Evolutionary conservation across 2,329 filamentous ascomycete species (phyloP), one percentile per base, ranked within the genome.

Genomic region (Exophiala alcalophila): DNA sequence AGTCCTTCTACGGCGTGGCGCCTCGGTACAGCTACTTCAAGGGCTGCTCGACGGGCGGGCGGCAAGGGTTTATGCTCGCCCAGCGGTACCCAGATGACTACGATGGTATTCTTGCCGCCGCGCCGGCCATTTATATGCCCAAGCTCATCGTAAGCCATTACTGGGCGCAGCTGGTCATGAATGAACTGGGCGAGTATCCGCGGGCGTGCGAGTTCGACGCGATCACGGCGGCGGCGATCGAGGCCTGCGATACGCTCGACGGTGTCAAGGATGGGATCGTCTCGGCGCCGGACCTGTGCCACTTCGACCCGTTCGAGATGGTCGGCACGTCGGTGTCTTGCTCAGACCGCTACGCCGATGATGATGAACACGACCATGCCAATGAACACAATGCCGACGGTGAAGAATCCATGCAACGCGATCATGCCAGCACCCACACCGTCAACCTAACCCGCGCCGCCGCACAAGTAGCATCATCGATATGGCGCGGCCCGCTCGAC

Each of bases 31-130:
- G 35, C 7, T 81, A 81, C 59, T 81, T 73, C 47, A 55, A 72
- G 2, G 78, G 78, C 5, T 81, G 78, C 54, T 80, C 76, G 0
- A 72, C 75, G 0, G 79, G 80, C 5, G 78, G 79, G 1, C 66
- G 78, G 0, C 75, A 81, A 62, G 78, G 76, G 3, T 62, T 78
- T 23, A 74, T 74, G 39, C 69, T 71, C 5, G 70, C 5, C 26
- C 57, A 30, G 28, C 31, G 45, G 5, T 53, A 57, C 25, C 58
- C 59, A 0, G 27, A 21, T 2, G 39, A 49, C 8, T 61, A 54
- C 19, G 54, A 60, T 28, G 59, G 59, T 3, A 57, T 61, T 27
- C 28, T 60, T 3, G 56, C 56, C 11, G 48, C 28, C 8, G 45
- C 57, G 2, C 56, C 58, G 62, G 2, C 57, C 21, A 49, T 40